Evolutionary conservation across 2,329 filamentous ascomycete genomes (phyloP).

Genomic region (Ophiostoma tasmaniense): DNA sequence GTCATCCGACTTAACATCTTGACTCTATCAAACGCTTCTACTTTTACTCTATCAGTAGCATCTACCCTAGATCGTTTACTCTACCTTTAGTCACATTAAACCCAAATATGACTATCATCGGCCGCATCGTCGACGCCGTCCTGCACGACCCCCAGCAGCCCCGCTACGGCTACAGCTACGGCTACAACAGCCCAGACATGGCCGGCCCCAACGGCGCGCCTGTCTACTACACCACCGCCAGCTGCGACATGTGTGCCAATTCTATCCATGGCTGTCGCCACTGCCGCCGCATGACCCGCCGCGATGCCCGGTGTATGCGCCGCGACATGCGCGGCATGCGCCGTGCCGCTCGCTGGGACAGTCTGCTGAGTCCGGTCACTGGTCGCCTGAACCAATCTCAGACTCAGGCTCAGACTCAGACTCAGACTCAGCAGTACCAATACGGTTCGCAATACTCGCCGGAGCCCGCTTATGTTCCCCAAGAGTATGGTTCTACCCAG

Average conservation of each 20-base stretch:
- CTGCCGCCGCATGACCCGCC: conserved; percentile 1
- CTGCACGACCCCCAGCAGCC: neutral
- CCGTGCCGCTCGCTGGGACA: neutral
- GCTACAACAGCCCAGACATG: neutral
- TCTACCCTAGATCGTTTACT: neutral
- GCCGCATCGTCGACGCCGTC: neutral
- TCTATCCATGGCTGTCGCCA: neutral
- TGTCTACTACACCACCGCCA: neutral
- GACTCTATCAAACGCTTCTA: neutral
- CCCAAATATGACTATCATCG: neutral
- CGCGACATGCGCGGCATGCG: conserved; percentile 5
- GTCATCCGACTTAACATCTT: neutral
- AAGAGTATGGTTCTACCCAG: neutral
- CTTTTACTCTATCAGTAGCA: neutral
- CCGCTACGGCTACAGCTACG: neutral
- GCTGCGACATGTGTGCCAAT: neutral
- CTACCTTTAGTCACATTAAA: neutral
- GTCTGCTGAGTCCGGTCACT: neutral
- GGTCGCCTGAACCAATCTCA: neutral
- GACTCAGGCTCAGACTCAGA: neutral
- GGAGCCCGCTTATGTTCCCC: neutral
- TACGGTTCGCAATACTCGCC: neutral
- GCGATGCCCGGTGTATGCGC: neutral
- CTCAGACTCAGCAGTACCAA: neutral
- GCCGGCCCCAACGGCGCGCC: neutral